Evolutionary conservation across 2,329 filamentous ascomycete species (phyloP), one percentile per base, ranked within the genome.

Genomic region (Ophiostoma himal-ulmi): DNA sequence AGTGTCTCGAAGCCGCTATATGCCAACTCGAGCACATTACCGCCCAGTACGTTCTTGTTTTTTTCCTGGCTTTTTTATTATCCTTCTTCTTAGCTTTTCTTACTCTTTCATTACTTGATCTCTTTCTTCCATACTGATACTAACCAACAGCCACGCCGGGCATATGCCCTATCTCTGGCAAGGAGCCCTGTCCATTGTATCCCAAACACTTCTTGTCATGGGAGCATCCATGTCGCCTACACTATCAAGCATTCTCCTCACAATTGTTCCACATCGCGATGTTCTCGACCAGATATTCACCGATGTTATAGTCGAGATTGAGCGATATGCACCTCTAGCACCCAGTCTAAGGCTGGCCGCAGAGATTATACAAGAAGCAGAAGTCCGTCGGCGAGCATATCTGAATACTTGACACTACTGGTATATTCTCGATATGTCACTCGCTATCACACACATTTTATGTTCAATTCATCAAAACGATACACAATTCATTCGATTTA

Each of bases 121-220:
- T 1, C n/a, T 10, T 22, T 17, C 44, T 48, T 48, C 48, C 22
- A 22, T 54, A 10, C 48, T 22, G 13, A 22, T 26, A 30, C 22
- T 57, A 34, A 62, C 20, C 10, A 36, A 65, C 62, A 65, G 62
- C 80, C 91, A 93, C 76, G 90, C 90, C 72, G 91, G 92, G 68
- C 91, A 94, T 77, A 89, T 95, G 81, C 91, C 91, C 14, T 95
- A 94, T 79, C 85, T 94, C 26, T 95, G 91, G 89, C 92, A 94
- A 81, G 91, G 91, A 22, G 91, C 91, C 10, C 83, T 95, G 52
- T 93, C 90, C 30, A 92, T 95, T 76, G 90, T 94, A 30, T 93
- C 91, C 6, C 92, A 95, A 78, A 91, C 90, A 1, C 82, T 95
- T 20, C 83, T 95, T 62, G 87, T 95, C 44, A 94, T 95, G 91